Conservation (phyloP, 352 stramenopile genomes). For the Aphanomyces invadans region DNA sequence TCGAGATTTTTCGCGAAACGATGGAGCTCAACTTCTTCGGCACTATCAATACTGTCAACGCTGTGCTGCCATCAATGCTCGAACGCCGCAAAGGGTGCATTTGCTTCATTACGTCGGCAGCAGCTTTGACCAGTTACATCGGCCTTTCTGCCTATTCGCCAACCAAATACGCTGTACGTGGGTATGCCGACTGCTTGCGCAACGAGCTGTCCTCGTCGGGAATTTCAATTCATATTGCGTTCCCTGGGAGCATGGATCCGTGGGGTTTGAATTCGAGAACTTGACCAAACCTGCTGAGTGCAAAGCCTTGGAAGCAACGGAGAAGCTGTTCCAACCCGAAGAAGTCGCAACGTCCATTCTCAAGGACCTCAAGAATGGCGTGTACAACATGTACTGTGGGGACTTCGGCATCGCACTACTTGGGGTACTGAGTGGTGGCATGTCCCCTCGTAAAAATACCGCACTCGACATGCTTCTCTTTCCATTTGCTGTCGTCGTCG, state of each 20-base stretch:
- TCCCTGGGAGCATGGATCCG: constrained; percentile 79
- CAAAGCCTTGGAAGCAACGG: constrained; percentile 59
- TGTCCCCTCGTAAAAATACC: constrained; percentile 11
- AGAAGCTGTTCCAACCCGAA: constrained; percentile 16
- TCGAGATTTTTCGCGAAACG: constrained; percentile 60
- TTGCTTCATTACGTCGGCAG: constrained; percentile 62
- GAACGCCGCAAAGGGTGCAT: constrained; percentile 46
- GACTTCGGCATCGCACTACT: constrained; percentile 22
- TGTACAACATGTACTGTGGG: constrained; percentile 21
- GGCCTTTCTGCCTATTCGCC: constrained; percentile 72
- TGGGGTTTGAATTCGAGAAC: constrained; percentile 67
- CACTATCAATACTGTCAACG: constrained; percentile 67
- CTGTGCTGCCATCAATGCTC: constrained; percentile 72
- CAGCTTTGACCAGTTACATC: constrained; percentile 70
- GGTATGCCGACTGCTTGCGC: constrained; percentile 57
- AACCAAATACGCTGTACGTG: constrained; percentile 77
- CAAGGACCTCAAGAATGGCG: constrained; percentile 4
- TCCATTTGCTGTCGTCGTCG: constrained; percentile 11
- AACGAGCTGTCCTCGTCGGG: constrained; percentile 35
- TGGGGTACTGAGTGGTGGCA: not conserved
- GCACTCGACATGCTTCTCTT: constrained; percentile 18
- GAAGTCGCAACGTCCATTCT: constrained; percentile 18
- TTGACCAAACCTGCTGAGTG: constrained; percentile 63
- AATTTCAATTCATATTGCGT: constrained; percentile 56
- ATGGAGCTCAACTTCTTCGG: constrained; percentile 88